Base-by-base conservation (phyloP, 768 basidiomycete species). In the Trametes cingulata region DNA sequence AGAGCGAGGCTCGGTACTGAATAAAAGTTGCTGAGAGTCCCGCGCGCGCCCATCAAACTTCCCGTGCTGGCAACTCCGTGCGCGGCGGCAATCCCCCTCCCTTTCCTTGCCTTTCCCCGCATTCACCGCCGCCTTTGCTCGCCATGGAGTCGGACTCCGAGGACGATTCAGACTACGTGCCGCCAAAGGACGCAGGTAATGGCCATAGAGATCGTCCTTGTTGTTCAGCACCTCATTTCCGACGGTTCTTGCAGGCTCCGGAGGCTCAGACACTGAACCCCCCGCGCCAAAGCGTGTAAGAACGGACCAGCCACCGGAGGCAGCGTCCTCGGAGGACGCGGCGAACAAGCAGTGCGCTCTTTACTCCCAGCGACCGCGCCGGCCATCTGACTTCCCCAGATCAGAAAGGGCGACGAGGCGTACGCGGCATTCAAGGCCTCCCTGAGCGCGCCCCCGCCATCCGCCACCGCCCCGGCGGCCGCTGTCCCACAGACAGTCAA, bases 371-470 rank as follows among this genome's bases (percentile, higher is more conserved):
- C 40, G 56, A 56, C 19, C 9, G 29, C 48, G 7, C 41, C 52
- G 27, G 52, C 51, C 17, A 19, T 39, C 48, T 54, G 50, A 60
- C 56, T 56, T 43, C 29, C 42, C 43, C 37, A 59, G 41, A 36
- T 15, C 54, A 91, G 90, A 63, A 77, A 75, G n/a, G 80, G 86
- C 51, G 82, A 86, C 19, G 77, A 79, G 7, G 70, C 90, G 22
- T 93, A 90, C 89, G 75, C 80, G 14, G 79, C 73, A 48, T 93
- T 93, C 66, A 83, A 89, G 68, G 82, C 82, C 0, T 85, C 89
- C 8, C 72, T 85, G n/a, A 65, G 77, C 0, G 69, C 74, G 1
- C 64, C 77, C 24, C n/a, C 35, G 46, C 52, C 57, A n/a, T 33
- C 55, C 10, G 39, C 67, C 33, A 22, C 51, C 13, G n/a, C 52